Evolutionary conservation across 306 rosid species (phyloP), one percentile per base, ranked within the genome.

Genomic region (Quercus ilex): DNA sequence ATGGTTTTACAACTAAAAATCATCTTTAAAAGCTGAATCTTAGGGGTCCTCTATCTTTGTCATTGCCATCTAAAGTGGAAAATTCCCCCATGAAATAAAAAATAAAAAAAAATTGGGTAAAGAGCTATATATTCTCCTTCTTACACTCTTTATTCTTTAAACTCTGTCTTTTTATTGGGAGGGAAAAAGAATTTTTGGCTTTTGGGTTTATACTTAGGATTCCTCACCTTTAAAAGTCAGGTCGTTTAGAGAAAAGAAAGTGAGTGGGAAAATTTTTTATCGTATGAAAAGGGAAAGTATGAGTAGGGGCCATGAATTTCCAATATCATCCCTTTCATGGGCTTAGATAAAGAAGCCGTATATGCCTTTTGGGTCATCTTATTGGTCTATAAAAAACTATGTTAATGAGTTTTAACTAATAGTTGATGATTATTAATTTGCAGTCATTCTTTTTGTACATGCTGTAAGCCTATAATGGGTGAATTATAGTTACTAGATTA

Each of bases 171-270:
- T 77, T 56, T 74, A 17, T 31, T 49, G 74, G 41, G 68, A 65
- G 74, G 71, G 77, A 52, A 86, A 91, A 93, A 81, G 89, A 87
- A 83, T 59, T 77, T 90, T 92, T 88, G 92, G 94, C 91, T 85
- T 88, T 89, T 79, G 80, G 88, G 80, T 76, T 87, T 81, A 76
- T 65, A 85, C 97, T 87, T 92, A 63, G 96, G 96, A 90, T 91
- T 89, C 97, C 91, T 86, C 75, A 59, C 96, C 96, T 90, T 93
- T 84, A 85, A 78, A 82, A 74, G 52, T 79, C 80, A 78, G 71
- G 85, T 81, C 85, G 81, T 78, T 77, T 78, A 73, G 78, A 67
- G 59, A 26, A 85, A 72, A 57, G 71, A 78, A 85, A 79, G 84
- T 31, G 75, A 73, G 67, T 51, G 53, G 75, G 74, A n/a, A 78